Evolutionary conservation across 2,329 filamentous ascomycete species (phyloP).

Genomic region (Alternaria gaisen): DNA sequence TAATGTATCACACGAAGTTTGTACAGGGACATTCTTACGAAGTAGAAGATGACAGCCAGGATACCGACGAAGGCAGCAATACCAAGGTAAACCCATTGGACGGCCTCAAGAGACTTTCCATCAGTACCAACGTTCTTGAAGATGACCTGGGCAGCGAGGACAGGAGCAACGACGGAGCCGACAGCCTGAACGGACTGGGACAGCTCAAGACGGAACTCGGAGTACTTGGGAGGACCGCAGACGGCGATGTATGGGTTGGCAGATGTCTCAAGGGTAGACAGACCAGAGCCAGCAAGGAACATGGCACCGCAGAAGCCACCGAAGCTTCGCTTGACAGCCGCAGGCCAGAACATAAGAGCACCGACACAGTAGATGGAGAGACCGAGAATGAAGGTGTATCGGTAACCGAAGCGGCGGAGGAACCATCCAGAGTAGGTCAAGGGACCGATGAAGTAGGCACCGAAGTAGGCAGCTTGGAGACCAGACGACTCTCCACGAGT

Average conservation of each 20-base stretch:
- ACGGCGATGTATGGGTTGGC: slow-evolving; percentile 68
- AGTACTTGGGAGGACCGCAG: slow-evolving; percentile 78
- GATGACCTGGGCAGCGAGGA: slow-evolving; percentile 77
- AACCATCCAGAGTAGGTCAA: slow-evolving; percentile 66
- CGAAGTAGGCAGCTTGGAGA: slow-evolving; percentile 71
- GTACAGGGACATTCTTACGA: slow-evolving; percentile 42
- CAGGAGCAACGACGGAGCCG: slow-evolving; percentile 76
- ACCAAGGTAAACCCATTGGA: slow-evolving; percentile 84
- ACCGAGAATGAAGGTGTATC: slow-evolving; percentile 80
- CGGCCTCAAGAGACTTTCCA: slow-evolving; percentile 67
- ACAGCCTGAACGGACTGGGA: slow-evolving; percentile 82
- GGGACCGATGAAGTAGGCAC: slow-evolving; percentile 63
- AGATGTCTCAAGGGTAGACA: slow-evolving; percentile 78
- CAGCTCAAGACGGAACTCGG: slow-evolving; percentile 79
- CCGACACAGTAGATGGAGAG: slow-evolving; percentile 72
- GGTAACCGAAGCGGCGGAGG: slow-evolving; percentile 78
- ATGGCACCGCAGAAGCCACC: slow-evolving; percentile 75
- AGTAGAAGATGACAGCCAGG: slow-evolving; percentile 72
- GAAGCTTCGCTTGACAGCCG: slow-evolving; percentile 76
- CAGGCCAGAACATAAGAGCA: slow-evolving; percentile 86
- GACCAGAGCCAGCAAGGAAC: slow-evolving; percentile 77
- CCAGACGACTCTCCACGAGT: slow-evolving; percentile 66
- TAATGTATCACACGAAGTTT: not conserved
- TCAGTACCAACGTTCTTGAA: slow-evolving; percentile 70
- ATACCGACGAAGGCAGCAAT: slow-evolving; percentile 76